These are phyloP conservation scores for Rhynchospora tenuis DNA, from an alignment of 176 grass and related monocot species.

Conservation along the genomic window DNA sequence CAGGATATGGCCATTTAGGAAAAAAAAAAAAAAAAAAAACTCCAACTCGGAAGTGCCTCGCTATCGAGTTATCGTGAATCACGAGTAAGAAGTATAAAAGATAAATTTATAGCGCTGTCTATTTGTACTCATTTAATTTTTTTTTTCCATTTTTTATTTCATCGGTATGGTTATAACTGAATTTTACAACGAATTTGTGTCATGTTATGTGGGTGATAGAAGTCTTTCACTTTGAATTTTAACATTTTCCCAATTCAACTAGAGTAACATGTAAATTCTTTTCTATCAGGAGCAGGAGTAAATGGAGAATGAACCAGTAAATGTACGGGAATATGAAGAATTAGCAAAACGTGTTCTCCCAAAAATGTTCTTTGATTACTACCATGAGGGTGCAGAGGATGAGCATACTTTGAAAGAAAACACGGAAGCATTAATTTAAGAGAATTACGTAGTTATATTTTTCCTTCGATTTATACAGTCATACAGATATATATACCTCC, in stretches of 20 bases:
- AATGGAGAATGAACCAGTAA: slow-evolving; percentile 70
- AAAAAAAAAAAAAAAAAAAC: too few species aligned
- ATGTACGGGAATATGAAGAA: slow-evolving; percentile 61
- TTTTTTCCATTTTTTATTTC: too few species aligned
- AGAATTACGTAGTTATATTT: slow-evolving; percentile 50
- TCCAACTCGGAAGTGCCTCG: too few species aligned
- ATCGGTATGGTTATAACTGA: too few species aligned
- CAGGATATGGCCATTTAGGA: too few species aligned
- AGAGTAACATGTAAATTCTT: neutral
- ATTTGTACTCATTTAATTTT: too few species aligned
- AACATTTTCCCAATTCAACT: neutral
- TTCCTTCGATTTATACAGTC: too few species aligned
- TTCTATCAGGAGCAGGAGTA: slow-evolving; percentile 21
- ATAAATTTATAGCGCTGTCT: too few species aligned
- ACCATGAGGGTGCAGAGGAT: slow-evolving; percentile 73
- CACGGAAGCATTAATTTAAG: slow-evolving; percentile 59
- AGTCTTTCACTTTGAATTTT: neutral
- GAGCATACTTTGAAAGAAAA: slow-evolving; percentile 77
- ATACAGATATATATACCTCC: too few species aligned
- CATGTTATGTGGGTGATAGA: neutral
- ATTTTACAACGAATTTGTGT: neutral
- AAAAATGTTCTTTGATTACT: slow-evolving; percentile 83
- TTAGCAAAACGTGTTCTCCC: slow-evolving; percentile 59
- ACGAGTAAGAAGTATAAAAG: too few species aligned
- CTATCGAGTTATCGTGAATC: too few species aligned